A percentile compares a stretch with the other conserved stretches of the same genome.
These are phyloP conservation scores for Neurospora sublineolata DNA, from an alignment of 495 filamentous ascomycete species.

Conservation along the genomic window DNA sequence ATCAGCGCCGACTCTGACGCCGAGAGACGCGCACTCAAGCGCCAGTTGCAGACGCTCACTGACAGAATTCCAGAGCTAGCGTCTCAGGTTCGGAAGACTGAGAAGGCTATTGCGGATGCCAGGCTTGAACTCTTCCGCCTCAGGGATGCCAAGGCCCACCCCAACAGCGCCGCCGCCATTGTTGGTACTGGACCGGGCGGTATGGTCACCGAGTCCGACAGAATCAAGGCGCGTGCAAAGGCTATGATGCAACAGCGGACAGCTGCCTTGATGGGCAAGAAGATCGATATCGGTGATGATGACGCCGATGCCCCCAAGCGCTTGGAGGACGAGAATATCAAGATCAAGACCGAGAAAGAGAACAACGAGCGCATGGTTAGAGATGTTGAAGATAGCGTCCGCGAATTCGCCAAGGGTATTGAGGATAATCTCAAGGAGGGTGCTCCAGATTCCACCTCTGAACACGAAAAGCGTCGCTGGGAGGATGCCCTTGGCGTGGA, in stretches of 20 bases:
- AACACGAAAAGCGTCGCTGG: conserved; percentile 91
- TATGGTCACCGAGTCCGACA: conserved; percentile 80
- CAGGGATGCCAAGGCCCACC: conserved; percentile 85
- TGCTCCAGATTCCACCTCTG: conserved; percentile 48
- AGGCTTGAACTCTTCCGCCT: conserved; percentile 89
- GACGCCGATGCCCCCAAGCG: conserved; percentile 70
- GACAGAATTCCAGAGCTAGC: conserved; percentile 88
- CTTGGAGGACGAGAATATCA: conserved; percentile 76
- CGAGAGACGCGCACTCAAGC: conserved; percentile 72
- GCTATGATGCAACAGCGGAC: conserved; percentile 98
- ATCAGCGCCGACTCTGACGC: conserved; percentile 69
- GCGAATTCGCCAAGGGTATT: conserved; percentile 73
- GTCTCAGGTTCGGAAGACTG: conserved; percentile 78
- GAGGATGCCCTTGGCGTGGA: conserved; percentile 95
- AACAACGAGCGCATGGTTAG: conserved; percentile 91
- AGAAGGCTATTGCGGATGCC: conserved; percentile 86
- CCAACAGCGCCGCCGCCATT: conserved; percentile 67
- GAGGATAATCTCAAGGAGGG: conserved; percentile 82
- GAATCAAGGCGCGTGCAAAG: conserved; percentile 87
- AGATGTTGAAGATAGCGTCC: conserved; percentile 93
- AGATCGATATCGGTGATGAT: conserved; percentile 49
- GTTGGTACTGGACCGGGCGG: conserved; percentile 92
- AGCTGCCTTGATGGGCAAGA: conserved; percentile 79
- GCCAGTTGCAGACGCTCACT: conserved; percentile 76
- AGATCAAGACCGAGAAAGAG: conserved; percentile 71